Percentiles rank a stretch among this genome's conserved stretches.
Evolutionary conservation across 495 filamentous ascomycete species (phyloP).

Genomic region (Elasticomyces elasticus): DNA sequence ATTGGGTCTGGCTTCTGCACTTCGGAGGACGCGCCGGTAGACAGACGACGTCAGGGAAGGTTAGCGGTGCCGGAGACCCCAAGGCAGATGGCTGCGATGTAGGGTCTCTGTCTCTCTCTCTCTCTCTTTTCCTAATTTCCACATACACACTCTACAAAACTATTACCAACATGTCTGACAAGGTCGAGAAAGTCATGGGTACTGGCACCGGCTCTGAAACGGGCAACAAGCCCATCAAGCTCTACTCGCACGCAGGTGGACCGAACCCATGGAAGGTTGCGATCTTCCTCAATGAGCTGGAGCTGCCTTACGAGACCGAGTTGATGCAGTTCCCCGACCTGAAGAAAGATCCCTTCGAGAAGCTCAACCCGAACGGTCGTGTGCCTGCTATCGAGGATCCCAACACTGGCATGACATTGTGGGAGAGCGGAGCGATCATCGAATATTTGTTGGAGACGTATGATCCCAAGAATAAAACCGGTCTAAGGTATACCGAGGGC

Average conservation of each 20-base stretch:
- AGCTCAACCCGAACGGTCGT: constrained; percentile 66
- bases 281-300: constrained; percentile 54
- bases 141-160: no score
- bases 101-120: no score
- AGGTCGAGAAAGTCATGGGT: not conserved
- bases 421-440: constrained; percentile 33
- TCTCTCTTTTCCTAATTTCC: no score
- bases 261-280: constrained; percentile 60
- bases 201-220: not conserved
- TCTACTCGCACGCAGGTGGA: constrained; percentile 25
- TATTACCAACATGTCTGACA: not conserved
- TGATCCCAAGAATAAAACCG: constrained; percentile 6
- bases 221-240: constrained; percentile 15
- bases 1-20: no score
- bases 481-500: constrained; percentile 8
- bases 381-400: constrained; percentile 55
- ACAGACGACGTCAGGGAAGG: no score
- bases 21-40: no score
- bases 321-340: constrained; percentile 35
- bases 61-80: no score
- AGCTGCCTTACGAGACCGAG: constrained; percentile 43
- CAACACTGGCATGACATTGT: constrained; percentile 55
- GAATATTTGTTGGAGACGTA: constrained; percentile 24
- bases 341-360: constrained; percentile 46
- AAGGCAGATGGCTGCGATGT: no score